Evolutionary conservation across 2,329 filamentous ascomycete species (phyloP).

Genomic region (Colletotrichum destructivum): DNA sequence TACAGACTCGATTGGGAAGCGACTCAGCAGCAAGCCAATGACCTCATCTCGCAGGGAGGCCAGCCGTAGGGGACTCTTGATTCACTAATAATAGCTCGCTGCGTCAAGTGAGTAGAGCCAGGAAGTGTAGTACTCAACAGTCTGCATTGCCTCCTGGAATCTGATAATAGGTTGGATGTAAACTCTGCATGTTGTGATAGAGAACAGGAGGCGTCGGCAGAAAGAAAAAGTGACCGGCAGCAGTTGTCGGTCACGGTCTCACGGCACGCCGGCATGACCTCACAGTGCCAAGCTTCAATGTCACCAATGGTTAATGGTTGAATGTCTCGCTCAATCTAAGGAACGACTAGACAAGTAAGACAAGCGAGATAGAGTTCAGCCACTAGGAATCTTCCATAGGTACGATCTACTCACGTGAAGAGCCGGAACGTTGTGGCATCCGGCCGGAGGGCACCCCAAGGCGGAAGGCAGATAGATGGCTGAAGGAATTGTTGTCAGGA

Average conservation of each 20-base stretch:
- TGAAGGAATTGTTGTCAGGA: not conserved
- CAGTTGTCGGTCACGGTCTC: not conserved
- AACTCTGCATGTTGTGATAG: not conserved
- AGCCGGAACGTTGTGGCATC: not conserved
- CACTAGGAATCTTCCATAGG: slow-evolving; percentile 1
- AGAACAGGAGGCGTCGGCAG: not conserved
- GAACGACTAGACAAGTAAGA: slow-evolving; percentile 13
- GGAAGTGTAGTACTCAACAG: not conserved
- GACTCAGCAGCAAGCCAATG: slow-evolving; percentile 4
- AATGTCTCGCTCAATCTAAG: slow-evolving; percentile 26
- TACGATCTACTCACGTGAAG: not conserved
- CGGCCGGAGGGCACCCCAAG: not conserved
- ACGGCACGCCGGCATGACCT: slow-evolving; percentile 13
- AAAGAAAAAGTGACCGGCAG: not conserved
- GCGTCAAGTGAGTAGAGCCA: not conserved
- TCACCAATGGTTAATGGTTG: not conserved
- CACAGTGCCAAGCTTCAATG: slow-evolving; percentile 2
- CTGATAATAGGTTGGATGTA: too few species aligned
- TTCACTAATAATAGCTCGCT: slow-evolving; percentile 12
- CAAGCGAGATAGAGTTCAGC: slow-evolving; percentile 33
- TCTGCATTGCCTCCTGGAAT: not conserved
- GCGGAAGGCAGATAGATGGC: not conserved
- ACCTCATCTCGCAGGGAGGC: slow-evolving; percentile 15
- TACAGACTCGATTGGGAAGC: slow-evolving; percentile 6
- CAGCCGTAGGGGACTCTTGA: slow-evolving; percentile 18